Evolutionary conservation across 495 filamentous ascomycete genomes (phyloP).

Genomic region (Podospora pseudocomata): DNA sequence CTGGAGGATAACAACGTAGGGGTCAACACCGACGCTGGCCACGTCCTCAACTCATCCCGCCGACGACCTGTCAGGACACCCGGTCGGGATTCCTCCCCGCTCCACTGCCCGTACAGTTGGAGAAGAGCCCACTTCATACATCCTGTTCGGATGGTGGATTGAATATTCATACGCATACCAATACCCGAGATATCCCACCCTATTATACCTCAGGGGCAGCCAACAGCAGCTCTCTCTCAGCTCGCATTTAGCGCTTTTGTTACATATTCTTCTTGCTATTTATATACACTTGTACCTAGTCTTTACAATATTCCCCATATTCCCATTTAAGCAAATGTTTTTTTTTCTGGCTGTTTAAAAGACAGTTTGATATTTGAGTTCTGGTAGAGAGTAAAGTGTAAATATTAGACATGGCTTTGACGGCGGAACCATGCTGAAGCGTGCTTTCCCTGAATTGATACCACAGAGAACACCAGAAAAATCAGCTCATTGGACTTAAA

Average conservation of each 20-base stretch:
- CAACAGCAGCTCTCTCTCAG: neutral
- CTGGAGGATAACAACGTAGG: neutral
- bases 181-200: conserved; percentile 1
- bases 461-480: neutral
- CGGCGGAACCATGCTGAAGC: too few species aligned
- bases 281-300: conserved; percentile 9
- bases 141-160: conserved; percentile 15
- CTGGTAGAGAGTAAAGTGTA: neutral
- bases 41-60: neutral
- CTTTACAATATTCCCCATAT: neutral
- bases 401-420: neutral
- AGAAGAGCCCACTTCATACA: neutral
- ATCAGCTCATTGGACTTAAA: too few species aligned
- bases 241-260: conserved; percentile 6
- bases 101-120: neutral
- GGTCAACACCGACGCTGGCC: neutral
- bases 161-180: conserved; percentile 20
- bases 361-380: neutral
- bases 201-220: conserved; percentile 5
- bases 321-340: neutral
- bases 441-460: too few species aligned
- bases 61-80: neutral
- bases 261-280: conserved; percentile 8
- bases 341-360: neutral
- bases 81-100: neutral